Base-by-base conservation (phyloP, 1,139 yeast species). In the Debaryomycetaceae sp. region DNA sequence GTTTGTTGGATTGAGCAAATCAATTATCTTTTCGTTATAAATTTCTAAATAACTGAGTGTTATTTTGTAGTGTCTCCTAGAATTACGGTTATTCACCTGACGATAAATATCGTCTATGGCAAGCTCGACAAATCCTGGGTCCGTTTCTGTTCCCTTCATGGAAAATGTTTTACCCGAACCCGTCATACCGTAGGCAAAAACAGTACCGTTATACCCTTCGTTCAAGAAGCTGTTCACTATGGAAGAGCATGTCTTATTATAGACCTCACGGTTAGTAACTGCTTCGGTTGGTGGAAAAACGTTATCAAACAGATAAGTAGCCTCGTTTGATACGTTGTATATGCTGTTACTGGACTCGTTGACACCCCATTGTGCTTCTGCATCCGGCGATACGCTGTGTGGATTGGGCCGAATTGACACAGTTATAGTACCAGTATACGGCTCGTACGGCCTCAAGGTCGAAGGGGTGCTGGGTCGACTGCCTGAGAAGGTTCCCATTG, bases 101-200 rank as follows among this genome's bases (percentile, higher is more conserved):
- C 69, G 67, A 57, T 84, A 90, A 6, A 90, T 76, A 43, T 85
- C 83, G 48, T 76, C 74, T 5, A 86, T 83, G 1, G 96, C 86
- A 37, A 84, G 69, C 23, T 87, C 85, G 38, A 90, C 88, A 46
- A 90, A 77, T 24, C 97, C 97, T 0, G 87, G 84, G 53, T 87
- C 89, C 1, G 60, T 53, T 0, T 67, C 71, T 9, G 76, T 70
- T 33, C 97, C 97, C 51, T 86, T 86, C 97, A 91, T 89, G 3
- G 95, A 84, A 59, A 81, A 86, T 0, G 98, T 91, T 62, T 91
- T 91, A 31, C 98, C 98, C 1, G 97, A 88, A 0, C 98, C 98
- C 0, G 98, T 89, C 91, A 87, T 87, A 41, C 97, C 96, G 59
- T 90, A 89, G 2, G 97, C 96, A 63, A 91, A 89, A 1, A 91